Evolutionary conservation across 768 basidiomycete genomes (phyloP), one percentile per base, ranked within the genome.

Genomic region (Clitopilus passeckerianus): DNA sequence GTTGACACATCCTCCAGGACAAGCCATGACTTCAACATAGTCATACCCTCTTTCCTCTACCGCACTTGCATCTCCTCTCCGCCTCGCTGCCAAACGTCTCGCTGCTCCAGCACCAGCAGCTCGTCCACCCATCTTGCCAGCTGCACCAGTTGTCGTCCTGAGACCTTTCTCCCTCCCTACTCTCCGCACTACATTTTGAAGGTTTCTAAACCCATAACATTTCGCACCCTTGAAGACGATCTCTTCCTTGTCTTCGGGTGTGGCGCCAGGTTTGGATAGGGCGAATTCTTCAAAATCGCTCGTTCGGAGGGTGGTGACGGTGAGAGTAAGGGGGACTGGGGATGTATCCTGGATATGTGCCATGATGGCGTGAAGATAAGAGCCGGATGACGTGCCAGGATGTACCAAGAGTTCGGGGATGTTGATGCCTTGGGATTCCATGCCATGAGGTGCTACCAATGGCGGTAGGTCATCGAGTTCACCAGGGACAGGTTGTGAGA

Each of bases 11-110:
- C 97, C 97, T 0, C 90, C 87, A 0, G 97, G 97, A 76, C 97
- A 99, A 34, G 97, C 97, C 97, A 99, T 98, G 62, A 99, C 94
- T 69, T 97, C 95, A 41, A 96, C 87, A 71, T 94, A 97, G 74
- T 96, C 93, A 70, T 93, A 93, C 44, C 79, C 76, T 60, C 71
- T 74, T 56, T 80, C 79, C 41, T 67, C 68, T 10, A 71, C 75
- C 50, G 65, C 68, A n/a, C 71, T 67, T 14, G 66, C 71, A 61
- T 66, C 72, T 57, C 69, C 77, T 70, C 66, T 73, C 64, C 57
- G 66, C 66, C 70, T 64, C 46, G 67, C 69, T 66, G 68, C 61
- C n/a, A 50, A 5, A 41, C 66, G 59, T 67, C 74, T 63, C 46
- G 62, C 61, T 27, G 60, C 53, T 54, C 63, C 59, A 14, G 54